Evolutionary conservation across 1,139 yeast species (phyloP).

Genomic region (Suhomyces coccinellae): DNA sequence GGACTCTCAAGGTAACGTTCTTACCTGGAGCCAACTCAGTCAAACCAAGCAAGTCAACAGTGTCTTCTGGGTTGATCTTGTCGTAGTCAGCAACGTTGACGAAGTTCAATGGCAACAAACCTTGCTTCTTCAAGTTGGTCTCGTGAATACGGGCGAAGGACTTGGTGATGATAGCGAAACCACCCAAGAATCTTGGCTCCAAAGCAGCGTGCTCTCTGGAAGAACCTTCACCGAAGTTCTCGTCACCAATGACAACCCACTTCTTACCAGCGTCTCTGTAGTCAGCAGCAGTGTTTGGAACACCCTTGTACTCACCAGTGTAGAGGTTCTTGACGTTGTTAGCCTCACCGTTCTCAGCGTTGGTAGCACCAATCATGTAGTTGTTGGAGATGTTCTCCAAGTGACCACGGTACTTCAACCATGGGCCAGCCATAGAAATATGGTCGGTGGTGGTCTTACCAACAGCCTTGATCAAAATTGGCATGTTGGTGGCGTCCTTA

Average conservation of each 20-base stretch:
- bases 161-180: constrained; percentile 93
- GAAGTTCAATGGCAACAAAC: constrained; percentile 88
- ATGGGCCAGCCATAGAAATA: constrained; percentile 99
- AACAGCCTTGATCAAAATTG: constrained; percentile 92
- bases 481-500: constrained; percentile 84
- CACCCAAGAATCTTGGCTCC: constrained; percentile 99
- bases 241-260: constrained; percentile 99
- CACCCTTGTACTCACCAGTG: constrained; percentile 93
- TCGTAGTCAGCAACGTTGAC: constrained; percentile 88
- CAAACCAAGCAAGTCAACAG: constrained; percentile 84
- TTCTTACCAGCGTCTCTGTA: constrained; percentile 90
- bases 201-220: constrained; percentile 99
- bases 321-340: constrained; percentile 85
- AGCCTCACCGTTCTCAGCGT: constrained; percentile 95
- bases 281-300: constrained; percentile 92
- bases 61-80: constrained; percentile 88
- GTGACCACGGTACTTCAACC: constrained; percentile 99
- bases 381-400: constrained; percentile 97
- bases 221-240: constrained; percentile 99
- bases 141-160: constrained; percentile 93
- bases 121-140: constrained; percentile 40
- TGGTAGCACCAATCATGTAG: constrained; percentile 99
- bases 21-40: constrained; percentile 91
- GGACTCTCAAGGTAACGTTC: constrained; percentile 81
- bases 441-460: constrained; percentile 99